phyloP scores from a whole-genome alignment of 176 grass and related monocot species.

The Chrysopogon serrulatus region DNA sequence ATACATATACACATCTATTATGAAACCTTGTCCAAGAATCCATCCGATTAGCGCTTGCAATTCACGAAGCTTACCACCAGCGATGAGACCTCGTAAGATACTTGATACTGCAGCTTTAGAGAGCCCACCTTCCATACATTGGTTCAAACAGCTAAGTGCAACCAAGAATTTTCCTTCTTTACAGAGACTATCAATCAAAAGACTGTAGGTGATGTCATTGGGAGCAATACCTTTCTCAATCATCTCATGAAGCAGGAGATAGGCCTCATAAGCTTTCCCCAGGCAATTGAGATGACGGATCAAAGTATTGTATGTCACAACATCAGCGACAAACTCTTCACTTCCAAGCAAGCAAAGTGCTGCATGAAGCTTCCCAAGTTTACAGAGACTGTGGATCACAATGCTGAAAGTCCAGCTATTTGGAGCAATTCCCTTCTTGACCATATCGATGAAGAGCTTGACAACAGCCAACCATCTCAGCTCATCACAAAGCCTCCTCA shows the following conservation, averaged over 20 bases:
- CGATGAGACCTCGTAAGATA: constrained; percentile 55
- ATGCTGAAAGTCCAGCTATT: constrained; percentile 87
- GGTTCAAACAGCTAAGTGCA: constrained; percentile 57
- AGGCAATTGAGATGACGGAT: constrained; percentile 53
- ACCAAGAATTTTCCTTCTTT: constrained; percentile 47
- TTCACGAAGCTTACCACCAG: constrained; percentile 48
- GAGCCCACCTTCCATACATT: constrained; percentile 47
- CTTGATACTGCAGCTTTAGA: constrained; percentile 28
- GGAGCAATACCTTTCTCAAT: constrained; percentile 42
- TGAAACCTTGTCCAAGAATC: constrained; percentile 49
- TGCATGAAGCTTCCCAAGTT: constrained; percentile 37
- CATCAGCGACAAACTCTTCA: constrained; percentile 52
- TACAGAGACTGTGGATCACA: constrained; percentile 70
- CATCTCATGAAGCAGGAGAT: constrained; percentile 54
- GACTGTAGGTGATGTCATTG: constrained; percentile 45
- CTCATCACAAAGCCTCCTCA: constrained; percentile 69
- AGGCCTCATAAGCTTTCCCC: constrained; percentile 43
- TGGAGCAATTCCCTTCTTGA: constrained; percentile 67
- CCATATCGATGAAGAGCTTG: constrained; percentile 76
- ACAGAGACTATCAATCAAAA: constrained; percentile 71
- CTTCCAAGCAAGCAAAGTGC: constrained; percentile 47
- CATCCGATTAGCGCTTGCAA: constrained; percentile 48
- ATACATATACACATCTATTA: constrained; percentile 60
- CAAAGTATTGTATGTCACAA: constrained; percentile 70
- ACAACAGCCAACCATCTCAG: constrained; percentile 52